Evolutionary conservation across 176 grass and related monocot species (phyloP), one percentile per base, ranked within the genome.

Genomic region (Ampelocalamus luodianensis): DNA sequence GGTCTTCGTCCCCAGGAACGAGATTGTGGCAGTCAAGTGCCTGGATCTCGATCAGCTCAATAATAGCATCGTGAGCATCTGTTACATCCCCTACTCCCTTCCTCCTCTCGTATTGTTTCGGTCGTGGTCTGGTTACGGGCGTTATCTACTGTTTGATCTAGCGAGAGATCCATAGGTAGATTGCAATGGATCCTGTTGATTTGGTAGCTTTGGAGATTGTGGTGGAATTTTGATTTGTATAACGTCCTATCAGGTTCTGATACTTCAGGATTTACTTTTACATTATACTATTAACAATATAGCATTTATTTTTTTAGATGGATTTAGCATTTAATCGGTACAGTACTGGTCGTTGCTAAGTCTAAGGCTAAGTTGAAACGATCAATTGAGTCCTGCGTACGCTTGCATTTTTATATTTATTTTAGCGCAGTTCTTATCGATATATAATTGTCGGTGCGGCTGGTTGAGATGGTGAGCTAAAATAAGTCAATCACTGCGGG

Each of bases 1-100:
- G 83, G 69, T 91, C 88, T 89, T 94, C 88, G 12, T 94, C 63
- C 96, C 93, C 6, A 72, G 78, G 70, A 94, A 85, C 80, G 86
- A 88, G 68, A 66, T 92, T 15, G 90, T 99, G 46, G 96, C 96
- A 11, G 91, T 99, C 88, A 99, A 99, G 91, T 89, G 93, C 90
- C 86, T 99, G 81, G 96, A 99, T 99, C 96, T 99, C 85, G 96
- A 99, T 85, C 96, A 94, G 83, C 92, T 94, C 85, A 99, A 92
- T 76, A 99, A 94, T 71, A 99, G 91, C 87, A 91, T 99, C 85
- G 96, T 99, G 68, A 92, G 93, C 76, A 39, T 60, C 42, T 5
- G 24, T 34, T 6, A 6, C 56, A 38, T 51, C 22, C 43, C 34
- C 51, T 59, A 22, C 71, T 29, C 16, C 76, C 71, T 61, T 36